Evolutionary conservation across 1,284 basidiomycete species (phyloP), one percentile per base, ranked within the genome.

Genomic region (Meripilus lineatus): DNA sequence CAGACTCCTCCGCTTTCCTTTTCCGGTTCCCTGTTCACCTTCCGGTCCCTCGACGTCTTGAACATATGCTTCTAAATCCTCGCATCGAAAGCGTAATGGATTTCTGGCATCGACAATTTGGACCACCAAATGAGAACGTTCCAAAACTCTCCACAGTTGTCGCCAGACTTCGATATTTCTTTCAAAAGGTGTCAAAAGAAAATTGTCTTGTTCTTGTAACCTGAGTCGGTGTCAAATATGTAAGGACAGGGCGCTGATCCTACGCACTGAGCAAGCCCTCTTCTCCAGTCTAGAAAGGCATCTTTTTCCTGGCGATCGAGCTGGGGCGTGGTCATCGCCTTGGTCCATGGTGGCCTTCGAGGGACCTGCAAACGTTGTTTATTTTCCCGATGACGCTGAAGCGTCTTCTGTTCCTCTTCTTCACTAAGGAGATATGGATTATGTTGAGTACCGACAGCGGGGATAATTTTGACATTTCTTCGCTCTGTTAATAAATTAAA

Each of bases 41-140:
- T 89, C 86, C 7, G 77, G 64, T 11, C 82, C 83, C 58, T 89
- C 89, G 1, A 86, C 80, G 57, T 84, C 91, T 43, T 72, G 67
- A 1, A 97, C 88, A 60, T 97, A 98, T 3, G 73, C 70, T 56
- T 96, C 93, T 36, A 98, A 68, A 69, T 98, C 94, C 54, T 92
- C 87, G 52, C 92, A 95, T 35, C 93, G 81, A 65, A 98, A 97
- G 20, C 81, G 75, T 11, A 94, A 69, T 1, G 93, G 93, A 69
- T 96, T 96, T 34, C 93, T 79, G 8, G 92, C 94, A 60, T 97
- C 93, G 38, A 97, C 92, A 48, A 97, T 97, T 66, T 97, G 93
- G 0, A 97, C 91, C 32, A 97, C 69, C 10, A 98, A 77, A 57
- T 96, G 92, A 4, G 93, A 95, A 34, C 94, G 81, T 66, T 98